These are phyloP conservation scores for Onygena corvina DNA, from an alignment of 2,329 filamentous ascomycete genomes.

Conservation along the genomic window DNA sequence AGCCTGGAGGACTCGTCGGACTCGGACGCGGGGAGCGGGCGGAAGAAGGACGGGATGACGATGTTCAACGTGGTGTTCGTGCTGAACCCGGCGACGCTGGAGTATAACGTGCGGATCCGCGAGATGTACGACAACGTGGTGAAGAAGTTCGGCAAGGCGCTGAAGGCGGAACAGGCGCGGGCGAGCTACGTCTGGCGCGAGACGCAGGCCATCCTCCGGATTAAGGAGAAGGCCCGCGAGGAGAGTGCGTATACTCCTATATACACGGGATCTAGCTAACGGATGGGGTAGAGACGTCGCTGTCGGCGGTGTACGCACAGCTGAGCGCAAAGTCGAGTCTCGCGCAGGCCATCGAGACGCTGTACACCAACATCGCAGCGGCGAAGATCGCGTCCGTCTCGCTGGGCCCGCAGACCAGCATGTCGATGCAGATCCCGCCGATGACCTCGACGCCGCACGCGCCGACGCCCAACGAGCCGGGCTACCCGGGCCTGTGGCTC, in stretches of 20 bases:
- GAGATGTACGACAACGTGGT: constrained; percentile 83
- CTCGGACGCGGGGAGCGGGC: no score
- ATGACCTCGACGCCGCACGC: constrained; percentile 59
- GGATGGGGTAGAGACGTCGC: constrained; percentile 22
- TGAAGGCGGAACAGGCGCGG: constrained; percentile 84
- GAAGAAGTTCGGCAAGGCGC: constrained; percentile 81
- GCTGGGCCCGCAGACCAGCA: constrained; percentile 51
- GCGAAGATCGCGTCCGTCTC: constrained; percentile 79
- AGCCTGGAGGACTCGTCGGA: no score
- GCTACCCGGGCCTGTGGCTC: constrained; percentile 67
- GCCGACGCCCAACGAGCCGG: constrained; percentile 54
- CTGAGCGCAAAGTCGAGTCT: constrained; percentile 55
- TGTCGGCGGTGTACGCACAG: constrained; percentile 32
- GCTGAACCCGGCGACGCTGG: constrained; percentile 63
- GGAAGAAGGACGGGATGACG: constrained; percentile 65
- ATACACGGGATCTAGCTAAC: background rate
- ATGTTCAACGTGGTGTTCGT: constrained; percentile 99
- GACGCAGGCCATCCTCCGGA: constrained; percentile 64
- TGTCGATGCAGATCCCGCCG: constrained; percentile 52
- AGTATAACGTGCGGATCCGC: constrained; percentile 58
- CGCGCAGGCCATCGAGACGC: constrained; percentile 67
- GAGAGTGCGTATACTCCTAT: constrained; percentile 22
- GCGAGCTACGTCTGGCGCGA: constrained; percentile 87
- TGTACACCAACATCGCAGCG: constrained; percentile 68
- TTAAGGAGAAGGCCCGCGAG: constrained; percentile 73